Base-by-base conservation (phyloP, 257 asterid genomes). In the Scutellaria galericulata region DNA sequence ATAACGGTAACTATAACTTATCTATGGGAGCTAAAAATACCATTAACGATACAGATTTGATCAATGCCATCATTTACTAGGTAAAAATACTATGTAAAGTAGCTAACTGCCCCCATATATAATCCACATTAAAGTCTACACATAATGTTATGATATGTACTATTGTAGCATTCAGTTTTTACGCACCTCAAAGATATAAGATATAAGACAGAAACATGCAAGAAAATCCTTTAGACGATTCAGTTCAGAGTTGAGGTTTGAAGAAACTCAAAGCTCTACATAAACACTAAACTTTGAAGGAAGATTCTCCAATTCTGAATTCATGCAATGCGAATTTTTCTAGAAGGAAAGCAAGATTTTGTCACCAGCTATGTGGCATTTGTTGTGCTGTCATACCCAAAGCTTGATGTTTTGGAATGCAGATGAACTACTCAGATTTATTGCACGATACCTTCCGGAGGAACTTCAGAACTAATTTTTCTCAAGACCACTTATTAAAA, bases 191-290 rank as follows among this genome's bases (percentile, higher is more conserved):
- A 64, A 44, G 11, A 44, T 1, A 44, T 44, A 7, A 10, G 48
- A 47, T 3, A 18, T 64, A 42, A 51, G 46, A 10, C 48, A 7
- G 9, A 35, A 58, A 10, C 14, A 9, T 41, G 6, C 18, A 39
- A 47, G 75, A 39, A 31, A 10, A 47, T 13, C 61, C 15, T 45
- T 3, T 40, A 37, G 66, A 42, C 6, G 1, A 24, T 61, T 31
- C 39, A 59, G 60, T 45, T 60, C 4, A 11, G 10, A 37, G 3
- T 47, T 15, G 59, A 14, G 27, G 58, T 71, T 35, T 27, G n/a
- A 61, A 63, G 72, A 66, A 39, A 54, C 24, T 8, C 74, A 57
- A 46, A 66, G 18, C 79, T 24, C 44, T 31, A 31, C 4, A 31
- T 31, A 31, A 31, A 31, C 37, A 31, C 55, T 48, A 61, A 60